These are phyloP conservation scores for Fusarium sp. DNA, from an alignment of 2,329 filamentous ascomycete genomes.

Conservation along the genomic window DNA sequence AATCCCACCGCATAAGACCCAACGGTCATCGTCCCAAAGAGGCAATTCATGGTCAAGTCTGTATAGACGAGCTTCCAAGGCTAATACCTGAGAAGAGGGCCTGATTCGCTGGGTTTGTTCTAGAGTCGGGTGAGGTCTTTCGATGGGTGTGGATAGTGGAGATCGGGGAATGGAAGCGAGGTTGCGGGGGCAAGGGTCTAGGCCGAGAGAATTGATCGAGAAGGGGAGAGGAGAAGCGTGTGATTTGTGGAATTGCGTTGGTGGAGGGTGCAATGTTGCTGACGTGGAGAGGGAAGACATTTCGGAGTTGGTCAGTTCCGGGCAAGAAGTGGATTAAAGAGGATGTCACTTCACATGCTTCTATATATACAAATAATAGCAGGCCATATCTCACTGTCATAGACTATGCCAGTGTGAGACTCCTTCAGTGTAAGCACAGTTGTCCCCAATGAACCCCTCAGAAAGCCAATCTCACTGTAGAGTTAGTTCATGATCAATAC, in stretches of 20 bases:
- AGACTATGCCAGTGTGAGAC: background rate
- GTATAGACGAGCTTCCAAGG: conserved; percentile 22
- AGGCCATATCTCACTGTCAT: background rate
- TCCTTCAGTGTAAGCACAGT: background rate
- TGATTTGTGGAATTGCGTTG: conserved; percentile 19
- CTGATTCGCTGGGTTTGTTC: conserved; percentile 12
- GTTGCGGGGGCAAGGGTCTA: conserved; percentile 28
- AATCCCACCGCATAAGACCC: background rate
- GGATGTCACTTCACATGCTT: background rate
- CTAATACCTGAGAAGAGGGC: conserved; percentile 13
- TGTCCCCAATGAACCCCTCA: background rate
- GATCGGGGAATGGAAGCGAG: conserved; percentile 17
- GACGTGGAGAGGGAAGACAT: conserved; percentile 13
- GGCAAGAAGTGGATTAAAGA: conserved; percentile 9
- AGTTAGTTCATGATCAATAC: background rate
- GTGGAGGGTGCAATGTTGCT: conserved; percentile 7
- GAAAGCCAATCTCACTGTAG: background rate
- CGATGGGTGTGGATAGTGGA: conserved; percentile 8
- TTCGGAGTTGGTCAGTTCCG: conserved; percentile 23
- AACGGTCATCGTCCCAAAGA: background rate
- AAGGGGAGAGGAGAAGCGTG: background rate
- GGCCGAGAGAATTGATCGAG: conserved; percentile 20
- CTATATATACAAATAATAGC: background rate
- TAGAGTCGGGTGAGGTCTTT: conserved; percentile 13
- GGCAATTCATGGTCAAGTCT: conserved; percentile 1